Percentiles rank a stretch among this genome's conserved stretches.
Conservation (phyloP, 148 eudicot genomes). For the Camellia sinensis region DNA sequence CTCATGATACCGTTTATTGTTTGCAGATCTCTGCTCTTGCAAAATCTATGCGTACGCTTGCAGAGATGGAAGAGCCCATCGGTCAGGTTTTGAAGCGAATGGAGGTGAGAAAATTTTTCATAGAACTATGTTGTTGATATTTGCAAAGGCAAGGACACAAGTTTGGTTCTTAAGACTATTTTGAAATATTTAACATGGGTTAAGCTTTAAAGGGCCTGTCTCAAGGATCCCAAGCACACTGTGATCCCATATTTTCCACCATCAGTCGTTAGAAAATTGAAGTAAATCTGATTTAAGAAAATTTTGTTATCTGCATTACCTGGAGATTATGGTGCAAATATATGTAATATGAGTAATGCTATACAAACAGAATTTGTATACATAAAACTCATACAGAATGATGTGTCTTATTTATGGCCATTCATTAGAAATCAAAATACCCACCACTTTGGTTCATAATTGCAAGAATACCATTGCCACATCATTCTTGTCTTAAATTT, state of each 20-base stretch:
- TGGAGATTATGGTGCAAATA: not conserved
- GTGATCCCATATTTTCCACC: not conserved
- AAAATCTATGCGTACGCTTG: constrained; percentile 67
- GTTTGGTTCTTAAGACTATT: not conserved
- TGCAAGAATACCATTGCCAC: no score
- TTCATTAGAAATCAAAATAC: no score
- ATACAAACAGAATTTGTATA: no score
- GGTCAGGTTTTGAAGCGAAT: constrained; percentile 63
- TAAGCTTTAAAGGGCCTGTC: not conserved
- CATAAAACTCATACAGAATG: no score
- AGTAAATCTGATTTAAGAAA: not conserved
- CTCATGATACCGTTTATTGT: constrained; percentile 3
- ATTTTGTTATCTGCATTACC: not conserved
- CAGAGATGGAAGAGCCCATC: constrained; percentile 83
- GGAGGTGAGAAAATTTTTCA: constrained; percentile 45
- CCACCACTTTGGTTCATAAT: no score
- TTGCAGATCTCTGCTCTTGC: constrained; percentile 68
- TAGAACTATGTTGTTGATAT: not conserved
- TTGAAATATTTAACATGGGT: not conserved
- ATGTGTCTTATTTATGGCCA: no score
- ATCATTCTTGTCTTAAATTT: no score
- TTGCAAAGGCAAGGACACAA: not conserved
- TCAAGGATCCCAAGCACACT: not conserved
- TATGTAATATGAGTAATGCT: not conserved
- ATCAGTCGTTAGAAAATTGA: not conserved